A percentile compares a stretch with the other conserved stretches of the same genome.
phyloP scores from a whole-genome alignment of 495 filamentous ascomycete species.

The Neurospora sp. region DNA sequence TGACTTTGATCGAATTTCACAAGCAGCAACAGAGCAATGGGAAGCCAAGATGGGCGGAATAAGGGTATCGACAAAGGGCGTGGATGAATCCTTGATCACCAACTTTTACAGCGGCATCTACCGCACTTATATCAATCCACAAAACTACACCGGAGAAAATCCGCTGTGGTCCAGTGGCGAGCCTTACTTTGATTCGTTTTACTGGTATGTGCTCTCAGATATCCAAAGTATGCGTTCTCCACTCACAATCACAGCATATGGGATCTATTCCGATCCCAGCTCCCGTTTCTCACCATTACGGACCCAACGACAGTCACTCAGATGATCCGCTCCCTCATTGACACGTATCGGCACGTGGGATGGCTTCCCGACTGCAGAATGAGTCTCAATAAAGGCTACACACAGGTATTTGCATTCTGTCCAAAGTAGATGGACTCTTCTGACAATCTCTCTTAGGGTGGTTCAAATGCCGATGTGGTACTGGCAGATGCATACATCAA shows the following conservation, averaged over 20 bases:
- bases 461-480: constrained; percentile 71
- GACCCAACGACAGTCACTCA: constrained; percentile 54
- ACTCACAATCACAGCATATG: constrained; percentile 34
- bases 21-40: constrained; percentile 50
- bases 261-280: constrained; percentile 65
- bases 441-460: constrained; percentile 34
- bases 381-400: constrained; percentile 58
- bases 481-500: constrained; percentile 64
- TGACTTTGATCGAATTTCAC: constrained; percentile 48
- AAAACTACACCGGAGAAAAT: constrained; percentile 75
- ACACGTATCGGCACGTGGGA: constrained; percentile 61
- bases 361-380: constrained; percentile 60
- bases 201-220: constrained; percentile 39
- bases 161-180: constrained; percentile 60
- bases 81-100: constrained; percentile 42
- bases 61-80: constrained; percentile 43
- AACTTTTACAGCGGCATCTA: constrained; percentile 67
- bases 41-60: constrained; percentile 52
- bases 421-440: neutral
- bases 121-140: constrained; percentile 60
- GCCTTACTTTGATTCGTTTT: constrained; percentile 76
- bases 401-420: constrained; percentile 33
- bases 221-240: neutral
- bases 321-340: constrained; percentile 61
- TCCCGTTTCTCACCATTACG: constrained; percentile 58